Evolutionary conservation across 768 basidiomycete genomes (phyloP).

Genomic region (Pluteus cervinus): DNA sequence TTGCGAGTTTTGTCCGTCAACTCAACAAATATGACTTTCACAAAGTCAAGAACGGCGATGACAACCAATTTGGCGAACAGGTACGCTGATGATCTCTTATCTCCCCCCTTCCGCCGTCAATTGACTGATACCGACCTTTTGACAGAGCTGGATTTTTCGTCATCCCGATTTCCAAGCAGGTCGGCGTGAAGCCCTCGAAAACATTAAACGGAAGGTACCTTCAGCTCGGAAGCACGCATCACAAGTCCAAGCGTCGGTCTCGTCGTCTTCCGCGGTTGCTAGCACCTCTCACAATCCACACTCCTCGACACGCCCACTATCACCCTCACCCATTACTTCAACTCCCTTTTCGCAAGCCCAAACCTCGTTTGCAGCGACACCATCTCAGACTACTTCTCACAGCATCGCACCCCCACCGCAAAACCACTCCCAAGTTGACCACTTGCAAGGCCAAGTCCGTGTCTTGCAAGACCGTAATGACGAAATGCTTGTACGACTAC

Average conservation of each 20-base stretch:
- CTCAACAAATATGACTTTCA: conserved; percentile 97
- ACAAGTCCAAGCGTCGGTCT: conserved; percentile 15
- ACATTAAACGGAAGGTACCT: conserved; percentile 56
- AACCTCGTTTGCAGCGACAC: not conserved
- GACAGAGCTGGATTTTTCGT: conserved; percentile 52
- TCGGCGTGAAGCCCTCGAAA: conserved; percentile 47
- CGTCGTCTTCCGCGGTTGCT: conserved; percentile 21
- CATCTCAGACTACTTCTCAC: conserved; percentile 11
- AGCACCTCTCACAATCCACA: conserved; percentile 19
- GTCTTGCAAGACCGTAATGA: conserved; percentile 26
- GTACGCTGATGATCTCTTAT: conserved; percentile 20
- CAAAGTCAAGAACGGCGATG: conserved; percentile 90
- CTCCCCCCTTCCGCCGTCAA: conserved; percentile 1
- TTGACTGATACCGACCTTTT: not conserved
- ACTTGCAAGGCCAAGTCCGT: conserved; percentile 17
- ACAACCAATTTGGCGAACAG: conserved; percentile 63
- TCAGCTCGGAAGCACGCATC: conserved; percentile 44
- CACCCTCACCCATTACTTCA: conserved; percentile 17
- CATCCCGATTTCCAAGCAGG: conserved; percentile 56
- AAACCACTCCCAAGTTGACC: conserved; percentile 6
- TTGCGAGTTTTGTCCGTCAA: conserved; percentile 88
- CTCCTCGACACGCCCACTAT: conserved; percentile 6
- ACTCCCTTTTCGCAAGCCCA: conserved; percentile 10
- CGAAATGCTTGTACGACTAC: conserved; percentile 26
- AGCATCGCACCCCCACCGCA: conserved; percentile 21